Base-by-base conservation (phyloP, 2,329 filamentous ascomycete species). In the Cladosporium sp. region DNA sequence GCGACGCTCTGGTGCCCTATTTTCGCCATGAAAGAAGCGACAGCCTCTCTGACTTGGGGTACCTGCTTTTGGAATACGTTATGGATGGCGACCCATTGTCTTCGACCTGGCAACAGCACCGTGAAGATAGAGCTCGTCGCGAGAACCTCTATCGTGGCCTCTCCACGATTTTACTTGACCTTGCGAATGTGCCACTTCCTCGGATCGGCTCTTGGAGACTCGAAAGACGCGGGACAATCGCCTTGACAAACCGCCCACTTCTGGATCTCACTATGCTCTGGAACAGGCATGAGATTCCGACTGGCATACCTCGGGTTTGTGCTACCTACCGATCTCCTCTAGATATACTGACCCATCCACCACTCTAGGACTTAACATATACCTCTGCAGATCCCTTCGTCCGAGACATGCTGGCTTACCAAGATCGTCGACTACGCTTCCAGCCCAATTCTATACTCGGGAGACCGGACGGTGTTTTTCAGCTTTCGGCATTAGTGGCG, bases 191-290 rank as follows among this genome's bases (percentile, higher is more conserved):
- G 7, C 68, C 67, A 18, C 68, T 67, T 10, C 66, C 65, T 30
- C 66, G 62, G 28, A 69, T 70, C 32, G 69, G 69, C 46, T 70
- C 70, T 25, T 69, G 67, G 63, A 68, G 58, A 25, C 66, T 70
- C 54, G 58, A 69, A 46, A 32, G 66, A n/a, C 49, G 63, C n/a
- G 64, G 70, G 8, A 26, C 60, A 14, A 62, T 71, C 18, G 66
- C 67, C n/a, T 46, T 70, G 21, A 64, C 68, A 4, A 70, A 69
- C 39, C 67, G 69, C 8, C 70, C 67, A 28, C 60, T 69, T 34
- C 32, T 58, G 10, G 54, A 65, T 26, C 51, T 65, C 39, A 63
- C 46, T 18, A 36, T 46, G 43, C 53, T 64, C 16, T 66, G 56
- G 64, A 56, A 48, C 30, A 58, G 59, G 21, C 51, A 69, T 48